Evolutionary conservation across 495 filamentous ascomycete genomes (phyloP), one percentile per base, ranked within the genome.

Genomic region (Aspergillus diversus): DNA sequence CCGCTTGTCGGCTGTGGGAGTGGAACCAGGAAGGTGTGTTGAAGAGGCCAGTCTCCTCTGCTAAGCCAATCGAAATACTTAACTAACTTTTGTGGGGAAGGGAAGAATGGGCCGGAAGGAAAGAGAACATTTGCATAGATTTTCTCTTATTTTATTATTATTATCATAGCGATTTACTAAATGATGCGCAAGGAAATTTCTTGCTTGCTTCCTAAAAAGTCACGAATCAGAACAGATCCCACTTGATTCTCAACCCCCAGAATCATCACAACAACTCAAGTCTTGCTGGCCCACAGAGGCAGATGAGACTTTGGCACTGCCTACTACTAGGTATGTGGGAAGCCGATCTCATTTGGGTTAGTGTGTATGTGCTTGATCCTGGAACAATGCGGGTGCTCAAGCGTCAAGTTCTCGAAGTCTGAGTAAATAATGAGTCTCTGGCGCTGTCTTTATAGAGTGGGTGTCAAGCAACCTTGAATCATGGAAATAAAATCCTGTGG

Each of bases 101-200:
- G 60, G 21, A 52, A 64, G 62, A 60, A 64, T 31, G 47, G 43
- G 56, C 52, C 57, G 57, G 62, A 64, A 64, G 13, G 57, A 49
- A 21, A 51, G 37, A 64, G 61, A 59, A 64, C n/a, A 33, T 35
- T 32, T 53, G 16, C 17, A 16, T n/a, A 31, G 27, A 27, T 47
- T 21, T 21, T 50, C 47, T 17, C 47, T 27, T 50, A 17, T 43
- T 3, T 43, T 6, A 43, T 43, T 39, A 39, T 39, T 43, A 43
- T 43, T 43, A 43, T 43, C 11, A 43, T 43, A 12, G 5, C 8
- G 2, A 27, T 27, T 27, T 27, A 27, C 21, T 27, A 27, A 27
- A 27, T 2, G 21, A 27, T 27, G 21, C 21, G 21, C 21, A 27
- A 27, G 21, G 21, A 27, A 27, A 27, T 27, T 27, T 27, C 21